phyloP scores from a whole-genome alignment of 768 basidiomycete species.

The Calocybe cyanea region DNA sequence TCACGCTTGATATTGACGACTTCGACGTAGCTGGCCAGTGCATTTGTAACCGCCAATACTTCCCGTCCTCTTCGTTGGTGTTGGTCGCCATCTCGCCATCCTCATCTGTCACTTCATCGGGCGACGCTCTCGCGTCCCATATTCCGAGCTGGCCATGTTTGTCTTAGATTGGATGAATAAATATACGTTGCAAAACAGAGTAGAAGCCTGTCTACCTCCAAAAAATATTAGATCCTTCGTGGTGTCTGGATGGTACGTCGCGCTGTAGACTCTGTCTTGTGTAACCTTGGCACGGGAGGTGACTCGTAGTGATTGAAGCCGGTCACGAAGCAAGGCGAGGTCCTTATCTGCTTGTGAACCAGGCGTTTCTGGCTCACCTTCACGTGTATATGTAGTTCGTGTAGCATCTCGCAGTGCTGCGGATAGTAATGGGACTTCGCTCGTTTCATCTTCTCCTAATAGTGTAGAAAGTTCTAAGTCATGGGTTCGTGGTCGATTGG shows the following conservation, averaged over 20 bases:
- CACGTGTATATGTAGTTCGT: conserved; percentile 30
- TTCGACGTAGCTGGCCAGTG: conserved; percentile 83
- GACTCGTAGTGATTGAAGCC: conserved; percentile 54
- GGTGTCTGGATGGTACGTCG: conserved; percentile 76
- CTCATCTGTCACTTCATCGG: conserved; percentile 63
- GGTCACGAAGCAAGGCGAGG: conserved; percentile 48
- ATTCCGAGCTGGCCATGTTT: conserved; percentile 82
- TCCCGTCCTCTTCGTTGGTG: conserved; percentile 57
- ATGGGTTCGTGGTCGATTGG: conserved; percentile 66
- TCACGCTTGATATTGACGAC: conserved; percentile 77
- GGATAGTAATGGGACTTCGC: conserved; percentile 45
- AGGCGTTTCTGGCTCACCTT: conserved; percentile 48
- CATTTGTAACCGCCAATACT: conserved; percentile 73
- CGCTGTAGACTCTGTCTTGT: conserved; percentile 68
- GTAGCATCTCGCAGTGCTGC: conserved; percentile 38
- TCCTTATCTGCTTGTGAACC: conserved; percentile 44
- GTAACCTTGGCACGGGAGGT: conserved; percentile 80
- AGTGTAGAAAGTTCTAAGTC: conserved; percentile 60
- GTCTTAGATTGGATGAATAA: conserved; percentile 45
- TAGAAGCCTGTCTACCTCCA: conserved; percentile 51
- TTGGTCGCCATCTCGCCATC: conserved; percentile 45
- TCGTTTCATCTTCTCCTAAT: conserved; percentile 44
- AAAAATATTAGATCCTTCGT: conserved; percentile 85
- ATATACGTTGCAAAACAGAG: background rate
- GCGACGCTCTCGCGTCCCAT: conserved; percentile 77